A percentile compares a stretch with the other conserved stretches of the same genome.
phyloP scores from a whole-genome alignment of 306 rosid species.

The Quercus wislizeni region DNA sequence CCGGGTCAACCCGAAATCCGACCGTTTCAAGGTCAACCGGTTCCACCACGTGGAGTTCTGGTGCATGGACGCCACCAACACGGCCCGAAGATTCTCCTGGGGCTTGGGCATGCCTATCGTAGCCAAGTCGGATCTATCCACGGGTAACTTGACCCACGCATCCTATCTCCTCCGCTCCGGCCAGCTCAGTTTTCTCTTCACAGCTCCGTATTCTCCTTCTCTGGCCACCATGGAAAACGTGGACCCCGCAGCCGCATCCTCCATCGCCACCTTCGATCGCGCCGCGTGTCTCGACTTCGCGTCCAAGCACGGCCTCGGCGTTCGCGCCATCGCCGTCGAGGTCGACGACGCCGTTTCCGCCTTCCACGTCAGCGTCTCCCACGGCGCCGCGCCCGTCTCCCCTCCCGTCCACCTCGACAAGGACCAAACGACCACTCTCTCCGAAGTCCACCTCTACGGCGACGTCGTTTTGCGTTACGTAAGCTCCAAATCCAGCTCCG shows the following conservation, averaged over 20 bases:
- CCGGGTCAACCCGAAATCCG: conserved; percentile 69
- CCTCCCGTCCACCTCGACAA: conserved; percentile 42
- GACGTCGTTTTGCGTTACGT: conserved; percentile 84
- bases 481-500: conserved; percentile 48
- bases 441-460: conserved; percentile 78
- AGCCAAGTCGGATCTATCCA: conserved; percentile 82
- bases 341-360: conserved; percentile 72
- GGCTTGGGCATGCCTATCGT: conserved; percentile 80
- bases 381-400: conserved; percentile 55
- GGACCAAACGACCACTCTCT: conserved; percentile 36
- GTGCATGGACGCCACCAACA: conserved; percentile 84
- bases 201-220: conserved; percentile 76
- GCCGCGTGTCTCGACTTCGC: conserved; percentile 53
- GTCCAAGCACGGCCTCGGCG: conserved; percentile 69
- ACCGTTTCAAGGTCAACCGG: conserved; percentile 57
- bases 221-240: conserved; percentile 28
- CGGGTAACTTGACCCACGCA: conserved; percentile 72
- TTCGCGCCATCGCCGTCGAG: conserved; percentile 71
- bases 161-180: conserved; percentile 92
- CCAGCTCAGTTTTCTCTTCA: conserved; percentile 79
- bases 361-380: conserved; percentile 47
- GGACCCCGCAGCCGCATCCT: conserved; percentile 32
- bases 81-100: conserved; percentile 72
- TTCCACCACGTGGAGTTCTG: conserved; percentile 93
- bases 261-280: conserved; percentile 60